These are phyloP conservation scores for Helichrysum umbraculigerum DNA, from an alignment of 129 eudicot species.

Conservation along the genomic window DNA sequence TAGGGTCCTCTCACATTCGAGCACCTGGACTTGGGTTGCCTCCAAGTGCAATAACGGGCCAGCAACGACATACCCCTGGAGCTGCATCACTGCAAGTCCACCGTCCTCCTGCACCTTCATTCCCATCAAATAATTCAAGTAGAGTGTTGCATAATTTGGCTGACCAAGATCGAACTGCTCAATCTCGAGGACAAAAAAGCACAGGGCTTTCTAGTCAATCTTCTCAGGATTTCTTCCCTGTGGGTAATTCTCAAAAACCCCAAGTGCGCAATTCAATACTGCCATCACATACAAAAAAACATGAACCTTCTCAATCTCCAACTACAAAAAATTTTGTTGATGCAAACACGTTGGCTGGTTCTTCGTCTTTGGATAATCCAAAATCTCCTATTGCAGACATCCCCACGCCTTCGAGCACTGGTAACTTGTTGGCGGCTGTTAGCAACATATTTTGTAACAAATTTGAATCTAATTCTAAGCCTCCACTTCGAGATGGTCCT, in stretches of 20 bases:
- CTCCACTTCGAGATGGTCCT: conserved; percentile 35
- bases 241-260: conserved; percentile 32
- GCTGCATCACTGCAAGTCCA: not conserved
- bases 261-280: conserved; percentile 28
- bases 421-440: conserved; percentile 55
- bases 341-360: conserved; percentile 26
- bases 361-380: conserved; percentile 42
- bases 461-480: conserved; percentile 18
- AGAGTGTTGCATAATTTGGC: conserved; percentile 26
- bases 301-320: conserved; percentile 30
- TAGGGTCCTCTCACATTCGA: conserved; percentile 31
- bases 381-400: conserved; percentile 36
- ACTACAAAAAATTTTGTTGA: conserved; percentile 28
- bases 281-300: conserved; percentile 44
- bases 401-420: conserved; percentile 44
- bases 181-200: conserved; percentile 31
- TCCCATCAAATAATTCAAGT: conserved; percentile 29
- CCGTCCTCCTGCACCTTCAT: conserved; percentile 15
- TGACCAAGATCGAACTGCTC: conserved; percentile 35
- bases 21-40: conserved; percentile 27
- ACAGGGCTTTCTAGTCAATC: conserved; percentile 24
- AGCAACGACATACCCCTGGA: not conserved
- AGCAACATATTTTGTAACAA: conserved; percentile 43
- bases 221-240: conserved; percentile 38
- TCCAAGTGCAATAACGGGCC: conserved; percentile 25